A percentile compares a stretch with the other conserved stretches of the same genome.
Evolutionary conservation across 225 moss, liverwort and hornwort species (phyloP).

Genomic region (Asterella californica): DNA sequence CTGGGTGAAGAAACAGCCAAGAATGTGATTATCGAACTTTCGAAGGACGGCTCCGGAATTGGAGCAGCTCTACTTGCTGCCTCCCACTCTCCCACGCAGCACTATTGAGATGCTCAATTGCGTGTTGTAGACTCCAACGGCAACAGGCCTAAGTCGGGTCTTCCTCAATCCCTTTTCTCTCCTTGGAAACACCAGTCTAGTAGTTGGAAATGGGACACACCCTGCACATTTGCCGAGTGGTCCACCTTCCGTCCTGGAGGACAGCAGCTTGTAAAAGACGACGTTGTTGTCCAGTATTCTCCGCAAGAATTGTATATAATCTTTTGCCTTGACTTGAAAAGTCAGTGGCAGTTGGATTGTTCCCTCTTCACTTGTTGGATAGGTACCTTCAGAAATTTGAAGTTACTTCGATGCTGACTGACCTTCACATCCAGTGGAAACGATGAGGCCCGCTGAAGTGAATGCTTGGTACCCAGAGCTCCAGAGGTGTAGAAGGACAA

Average conservation of each 20-base stretch:
- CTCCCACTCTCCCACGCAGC: conserved; percentile 49
- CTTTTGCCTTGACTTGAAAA: conserved; percentile 17
- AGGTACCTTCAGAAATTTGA: conserved; percentile 2
- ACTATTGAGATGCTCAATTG: not conserved
- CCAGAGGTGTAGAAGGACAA: conserved; percentile 5
- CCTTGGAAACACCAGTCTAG: not conserved
- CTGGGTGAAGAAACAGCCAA: conserved; percentile 65
- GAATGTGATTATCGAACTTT: conserved; percentile 67
- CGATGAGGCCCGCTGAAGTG: not conserved
- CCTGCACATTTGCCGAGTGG: conserved; percentile 10
- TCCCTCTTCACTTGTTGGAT: conserved; percentile 15
- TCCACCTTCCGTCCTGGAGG: conserved; percentile 7
- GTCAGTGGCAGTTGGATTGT: conserved; percentile 11
- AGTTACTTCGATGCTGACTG: not conserved
- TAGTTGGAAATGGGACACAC: not conserved
- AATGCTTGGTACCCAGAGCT: not conserved
- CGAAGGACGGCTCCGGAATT: conserved; percentile 93
- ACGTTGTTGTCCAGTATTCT: conserved; percentile 5
- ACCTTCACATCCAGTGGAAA: not conserved
- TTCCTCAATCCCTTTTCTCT: not conserved
- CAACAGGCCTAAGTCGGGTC: not conserved
- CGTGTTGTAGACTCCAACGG: not conserved
- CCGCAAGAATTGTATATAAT: conserved; percentile 27
- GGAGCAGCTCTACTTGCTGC: conserved; percentile 88
- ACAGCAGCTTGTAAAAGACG: conserved; percentile 8